Conservation (phyloP, 192 early-diverging fungal species). For the Spizellomyces punctatus region DNA sequence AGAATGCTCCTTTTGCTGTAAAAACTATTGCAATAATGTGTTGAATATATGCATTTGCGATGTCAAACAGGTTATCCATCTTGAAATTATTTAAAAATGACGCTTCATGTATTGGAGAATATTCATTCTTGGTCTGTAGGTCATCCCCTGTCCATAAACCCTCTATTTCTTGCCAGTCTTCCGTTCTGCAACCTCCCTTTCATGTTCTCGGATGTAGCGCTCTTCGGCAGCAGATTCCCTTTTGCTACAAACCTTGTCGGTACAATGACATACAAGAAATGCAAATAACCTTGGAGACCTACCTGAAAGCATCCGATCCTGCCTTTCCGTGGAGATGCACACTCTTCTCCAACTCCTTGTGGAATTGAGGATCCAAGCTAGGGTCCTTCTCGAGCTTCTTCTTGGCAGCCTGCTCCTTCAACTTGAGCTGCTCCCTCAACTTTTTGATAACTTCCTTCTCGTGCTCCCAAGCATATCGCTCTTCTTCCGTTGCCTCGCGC, state of each 20-base stretch:
- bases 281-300: background rate
- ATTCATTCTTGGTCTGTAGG: no score
- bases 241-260: conserved; percentile 8
- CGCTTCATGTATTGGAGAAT: no score
- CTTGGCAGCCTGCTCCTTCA: conserved; percentile 19
- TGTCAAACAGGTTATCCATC: no score
- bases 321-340: background rate
- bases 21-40: no score
- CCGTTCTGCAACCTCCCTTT: conserved; percentile 3
- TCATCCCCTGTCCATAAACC: no score
- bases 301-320: conserved; percentile 23
- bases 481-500: conserved; percentile 22
- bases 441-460: conserved; percentile 28
- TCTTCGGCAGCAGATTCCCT: conserved; percentile 30
- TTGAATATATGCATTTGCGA: no score
- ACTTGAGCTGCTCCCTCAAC: conserved; percentile 20
- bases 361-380: conserved; percentile 23
- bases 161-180: conserved; percentile 18
- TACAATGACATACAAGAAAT: background rate
- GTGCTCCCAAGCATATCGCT: conserved; percentile 25
- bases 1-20: no score
- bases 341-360: conserved; percentile 15
- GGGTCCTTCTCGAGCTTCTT: conserved; percentile 25
- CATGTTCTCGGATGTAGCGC: conserved; percentile 31
- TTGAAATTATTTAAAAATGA: no score